Evolutionary conservation across 768 basidiomycete genomes (phyloP), one percentile per base, ranked within the genome.

Genomic region (Tricholoma furcatifolium): DNA sequence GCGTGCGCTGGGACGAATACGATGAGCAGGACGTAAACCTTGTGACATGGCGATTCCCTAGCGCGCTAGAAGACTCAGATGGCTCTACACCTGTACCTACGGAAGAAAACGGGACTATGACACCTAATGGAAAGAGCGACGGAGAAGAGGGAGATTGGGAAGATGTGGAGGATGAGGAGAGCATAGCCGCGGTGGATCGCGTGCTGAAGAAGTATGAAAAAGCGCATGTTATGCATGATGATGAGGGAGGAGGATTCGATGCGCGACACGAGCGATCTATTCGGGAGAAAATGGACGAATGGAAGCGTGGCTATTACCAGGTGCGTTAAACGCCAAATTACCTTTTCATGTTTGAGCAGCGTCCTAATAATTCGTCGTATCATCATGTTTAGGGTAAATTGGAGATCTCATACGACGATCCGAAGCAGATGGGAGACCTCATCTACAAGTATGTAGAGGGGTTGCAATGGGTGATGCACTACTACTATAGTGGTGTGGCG

Each of bases 391-490:
- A 96, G 92, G 89, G 83, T 32, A 99, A 99, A 70, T 71, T 99
- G 46, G 85, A 87, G 55, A 85, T 98, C 53, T 84, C 84, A 8
- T 90, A 81, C 56, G 80, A 89, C 55, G 69, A 88, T 60, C 78
- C 83, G 5, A 74, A 86, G 57, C 76, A 82, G 46, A 82, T 94
- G 77, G 75, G 79, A 21, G 75, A 84, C 43, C 74, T 99, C 49
- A 77, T 82, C 11, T 94, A 79, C 64, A 81, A 83, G 52, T 99
- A 97, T 67, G 81, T 91, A 15, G 92, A 98, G 65, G 97, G 97
- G 1, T 70, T 99, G 56, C 97, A 99, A 65, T 98, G 96, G 97
- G 93, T 98, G 30, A 91, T 99, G 88, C 90, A 93, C 65, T 99
- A 99, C 69, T 99, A 99, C 67, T 98, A 98, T 68, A 84, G 89